These are phyloP conservation scores for Leccinum insigne DNA, from an alignment of 1,284 basidiomycete species.

Conservation along the genomic window DNA sequence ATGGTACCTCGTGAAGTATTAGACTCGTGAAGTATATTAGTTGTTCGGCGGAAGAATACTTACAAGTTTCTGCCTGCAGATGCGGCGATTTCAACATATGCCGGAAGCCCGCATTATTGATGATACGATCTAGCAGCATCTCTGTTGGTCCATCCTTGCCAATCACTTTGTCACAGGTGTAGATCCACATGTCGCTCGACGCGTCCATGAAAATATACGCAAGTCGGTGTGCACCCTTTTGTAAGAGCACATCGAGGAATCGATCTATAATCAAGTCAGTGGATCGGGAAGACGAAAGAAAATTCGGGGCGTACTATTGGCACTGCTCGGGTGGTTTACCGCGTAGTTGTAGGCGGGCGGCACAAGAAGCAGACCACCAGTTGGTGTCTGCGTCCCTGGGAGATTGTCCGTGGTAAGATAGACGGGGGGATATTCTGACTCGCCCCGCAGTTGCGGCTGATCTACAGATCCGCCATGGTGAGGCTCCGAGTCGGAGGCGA, in stretches of 20 bases:
- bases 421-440: background rate
- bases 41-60: background rate
- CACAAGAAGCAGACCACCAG: background rate
- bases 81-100: background rate
- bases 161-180: background rate
- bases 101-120: background rate
- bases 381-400: background rate
- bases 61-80: background rate
- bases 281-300: background rate
- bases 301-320: background rate
- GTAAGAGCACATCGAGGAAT: background rate
- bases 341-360: background rate
- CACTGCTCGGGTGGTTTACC: background rate
- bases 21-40: background rate
- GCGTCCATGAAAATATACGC: background rate
- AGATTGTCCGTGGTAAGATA: background rate
- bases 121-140: background rate
- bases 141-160: background rate
- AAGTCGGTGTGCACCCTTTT: background rate
- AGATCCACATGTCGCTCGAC: background rate
- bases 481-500: no score
- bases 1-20: background rate
- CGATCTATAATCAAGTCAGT: background rate
- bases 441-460: background rate
- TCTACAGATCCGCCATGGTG: no score